These are phyloP conservation scores for Tylopilus intermedius DNA, from an alignment of 768 basidiomycete species.

Conservation along the genomic window DNA sequence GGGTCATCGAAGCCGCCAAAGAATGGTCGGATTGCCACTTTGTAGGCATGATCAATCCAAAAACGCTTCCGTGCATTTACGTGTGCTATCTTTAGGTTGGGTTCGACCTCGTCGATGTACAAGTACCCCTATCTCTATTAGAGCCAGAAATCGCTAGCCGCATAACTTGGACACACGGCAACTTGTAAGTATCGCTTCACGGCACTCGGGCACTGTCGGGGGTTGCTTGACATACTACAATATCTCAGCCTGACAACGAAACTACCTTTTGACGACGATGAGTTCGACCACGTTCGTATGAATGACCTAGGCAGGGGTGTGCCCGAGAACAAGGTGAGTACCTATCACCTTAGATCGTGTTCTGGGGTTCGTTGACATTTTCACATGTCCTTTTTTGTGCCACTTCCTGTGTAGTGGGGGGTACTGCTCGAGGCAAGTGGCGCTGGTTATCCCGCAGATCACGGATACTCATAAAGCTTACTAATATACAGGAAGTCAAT, in stretches of 20 bases:
- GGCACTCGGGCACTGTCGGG: not conserved
- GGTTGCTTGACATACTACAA: slow-evolving; percentile 5
- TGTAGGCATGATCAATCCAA: slow-evolving; percentile 36
- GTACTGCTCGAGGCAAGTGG: slow-evolving; percentile 54
- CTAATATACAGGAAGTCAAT: slow-evolving; percentile 55
- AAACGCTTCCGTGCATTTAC: not conserved
- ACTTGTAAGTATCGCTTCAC: slow-evolving; percentile 51
- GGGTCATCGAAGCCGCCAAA: slow-evolving; percentile 70
- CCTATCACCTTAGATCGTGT: not conserved
- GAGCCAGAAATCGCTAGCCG: slow-evolving; percentile 50
- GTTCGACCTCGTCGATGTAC: slow-evolving; percentile 73
- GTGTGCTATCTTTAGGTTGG: slow-evolving; percentile 49
- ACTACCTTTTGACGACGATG: slow-evolving; percentile 77
- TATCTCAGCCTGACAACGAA: slow-evolving; percentile 59
- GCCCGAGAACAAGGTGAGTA: slow-evolving; percentile 65
- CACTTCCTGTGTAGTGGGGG: slow-evolving; percentile 49
- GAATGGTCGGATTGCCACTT: slow-evolving; percentile 63
- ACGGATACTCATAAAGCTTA: slow-evolving; percentile 1
- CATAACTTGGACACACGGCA: slow-evolving; percentile 70
- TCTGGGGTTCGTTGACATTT: not conserved
- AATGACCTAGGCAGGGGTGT: slow-evolving; percentile 60
- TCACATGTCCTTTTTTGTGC: slow-evolving; percentile 1
- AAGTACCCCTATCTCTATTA: slow-evolving; percentile 52
- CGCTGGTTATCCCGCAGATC: not conserved
- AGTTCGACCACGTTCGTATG: slow-evolving; percentile 79